Conservation (phyloP, 2,329 filamentous ascomycete species). For the Nothophoma quercina region DNA sequence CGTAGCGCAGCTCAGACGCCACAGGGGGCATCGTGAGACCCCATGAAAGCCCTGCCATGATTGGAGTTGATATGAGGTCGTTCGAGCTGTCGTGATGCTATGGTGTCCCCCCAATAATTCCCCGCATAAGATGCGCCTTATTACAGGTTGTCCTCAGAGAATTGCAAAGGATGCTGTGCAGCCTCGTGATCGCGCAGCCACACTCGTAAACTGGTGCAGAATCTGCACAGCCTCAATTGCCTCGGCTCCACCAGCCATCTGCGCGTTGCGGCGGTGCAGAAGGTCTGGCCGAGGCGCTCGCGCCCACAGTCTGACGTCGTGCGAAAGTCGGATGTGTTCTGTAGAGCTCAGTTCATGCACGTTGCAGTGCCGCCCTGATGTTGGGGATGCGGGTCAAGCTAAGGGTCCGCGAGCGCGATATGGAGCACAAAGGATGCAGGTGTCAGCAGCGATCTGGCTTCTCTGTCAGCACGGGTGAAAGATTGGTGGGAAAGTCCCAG, state of each 20-base stretch:
- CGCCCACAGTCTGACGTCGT: background rate
- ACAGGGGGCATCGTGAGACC: constrained; percentile 38
- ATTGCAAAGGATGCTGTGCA: constrained; percentile 6
- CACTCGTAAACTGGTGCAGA: constrained; percentile 9
- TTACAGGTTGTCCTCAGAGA: constrained; percentile 2
- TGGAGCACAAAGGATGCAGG: constrained; percentile 1
- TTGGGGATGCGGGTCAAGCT: background rate
- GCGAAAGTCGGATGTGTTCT: background rate
- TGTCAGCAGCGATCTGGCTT: background rate
- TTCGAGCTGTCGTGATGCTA: constrained; percentile 10
- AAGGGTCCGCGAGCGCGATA: background rate
- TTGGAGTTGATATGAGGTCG: constrained; percentile 17
- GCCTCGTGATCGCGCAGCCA: constrained; percentile 25
- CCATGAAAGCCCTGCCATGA: constrained; percentile 19
- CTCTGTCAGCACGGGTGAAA: constrained; percentile 2
- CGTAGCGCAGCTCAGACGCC: constrained; percentile 34
- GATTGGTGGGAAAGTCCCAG: background rate
- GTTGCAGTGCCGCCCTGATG: background rate
- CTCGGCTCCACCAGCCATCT: constrained; percentile 14
- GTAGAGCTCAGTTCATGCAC: background rate
- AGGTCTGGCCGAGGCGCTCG: background rate
- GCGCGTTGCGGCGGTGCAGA: constrained; percentile 10
- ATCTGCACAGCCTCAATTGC: constrained; percentile 28
- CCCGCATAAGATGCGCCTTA: constrained; percentile 28
- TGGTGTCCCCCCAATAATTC: constrained; percentile 14